These are phyloP conservation scores for Gastrolobium bilobum DNA, from an alignment of 306 rosid genomes.

Conservation along the genomic window DNA sequence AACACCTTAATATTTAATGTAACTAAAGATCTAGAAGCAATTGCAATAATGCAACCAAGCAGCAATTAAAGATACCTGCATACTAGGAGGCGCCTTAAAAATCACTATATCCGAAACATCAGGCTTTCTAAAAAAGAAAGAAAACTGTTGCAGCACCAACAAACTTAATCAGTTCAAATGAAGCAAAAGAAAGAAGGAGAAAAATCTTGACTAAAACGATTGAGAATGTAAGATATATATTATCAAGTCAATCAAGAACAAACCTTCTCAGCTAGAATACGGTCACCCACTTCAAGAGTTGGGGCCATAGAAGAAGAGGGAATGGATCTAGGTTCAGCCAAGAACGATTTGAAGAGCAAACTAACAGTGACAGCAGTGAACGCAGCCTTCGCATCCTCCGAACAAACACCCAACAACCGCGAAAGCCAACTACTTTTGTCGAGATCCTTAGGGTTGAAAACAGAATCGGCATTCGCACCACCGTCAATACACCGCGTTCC, in stretches of 20 bases:
- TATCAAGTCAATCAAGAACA: neutral
- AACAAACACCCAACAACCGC: conserved; percentile 64
- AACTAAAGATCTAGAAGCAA: conserved; percentile 14
- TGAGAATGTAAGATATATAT: neutral
- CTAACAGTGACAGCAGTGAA: conserved; percentile 83
- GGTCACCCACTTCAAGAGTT: conserved; percentile 92
- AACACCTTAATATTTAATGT: conserved; percentile 1
- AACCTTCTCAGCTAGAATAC: conserved; percentile 94
- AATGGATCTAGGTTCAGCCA: conserved; percentile 95
- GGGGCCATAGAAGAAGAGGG: conserved; percentile 96
- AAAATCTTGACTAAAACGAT: neutral
- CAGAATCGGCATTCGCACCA: conserved; percentile 13
- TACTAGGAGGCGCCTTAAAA: conserved; percentile 83
- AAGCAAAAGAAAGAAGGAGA: neutral
- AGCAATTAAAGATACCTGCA: conserved; percentile 64
- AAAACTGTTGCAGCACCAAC: conserved; percentile 67
- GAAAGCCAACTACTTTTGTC: conserved; percentile 74
- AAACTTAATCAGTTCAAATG: conserved; percentile 20
- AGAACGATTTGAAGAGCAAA: conserved; percentile 71
- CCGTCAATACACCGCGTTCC: conserved; percentile 51
- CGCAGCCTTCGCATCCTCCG: conserved; percentile 86
- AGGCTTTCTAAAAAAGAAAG: conserved; percentile 86
- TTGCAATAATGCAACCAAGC: neutral
- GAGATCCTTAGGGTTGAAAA: conserved; percentile 36
- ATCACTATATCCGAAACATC: conserved; percentile 93